phyloP scores from a whole-genome alignment of 2,329 filamentous ascomycete genomes.

The Monosporascus ibericus region DNA sequence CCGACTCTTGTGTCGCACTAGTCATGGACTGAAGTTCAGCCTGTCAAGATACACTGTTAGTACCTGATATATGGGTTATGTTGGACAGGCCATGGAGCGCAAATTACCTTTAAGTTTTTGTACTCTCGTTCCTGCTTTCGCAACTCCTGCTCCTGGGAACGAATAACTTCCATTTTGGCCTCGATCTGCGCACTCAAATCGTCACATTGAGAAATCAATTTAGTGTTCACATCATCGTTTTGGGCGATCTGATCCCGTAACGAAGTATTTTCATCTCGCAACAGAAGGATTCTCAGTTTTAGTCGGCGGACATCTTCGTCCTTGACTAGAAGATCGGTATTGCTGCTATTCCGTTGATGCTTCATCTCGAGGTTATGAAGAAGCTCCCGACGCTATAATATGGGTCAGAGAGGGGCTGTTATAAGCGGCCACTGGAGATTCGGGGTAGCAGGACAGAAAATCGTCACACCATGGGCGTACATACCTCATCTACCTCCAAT shows the following conservation, averaged over 20 bases:
- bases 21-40: slow-evolving; percentile 66
- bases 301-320: slow-evolving; percentile 69
- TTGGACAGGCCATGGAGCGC: neutral
- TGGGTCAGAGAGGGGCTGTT: neutral
- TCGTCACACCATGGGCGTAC: neutral
- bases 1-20: slow-evolving; percentile 60
- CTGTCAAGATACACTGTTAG: slow-evolving; percentile 35
- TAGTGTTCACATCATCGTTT: slow-evolving; percentile 19
- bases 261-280: slow-evolving; percentile 67
- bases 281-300: slow-evolving; percentile 61
- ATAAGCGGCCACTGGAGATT: neutral
- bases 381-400: slow-evolving; percentile 35
- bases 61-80: neutral
- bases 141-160: slow-evolving; percentile 40
- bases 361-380: slow-evolving; percentile 60
- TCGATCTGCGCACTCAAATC: slow-evolving; percentile 37
- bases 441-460: neutral
- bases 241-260: slow-evolving; percentile 56
- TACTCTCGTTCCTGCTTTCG: slow-evolving; percentile 44
- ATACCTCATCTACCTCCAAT: slow-evolving; percentile 33
- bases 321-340: slow-evolving; percentile 62
- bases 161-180: slow-evolving; percentile 34
- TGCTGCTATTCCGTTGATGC: slow-evolving; percentile 59
- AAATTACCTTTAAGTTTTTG: slow-evolving; percentile 38
- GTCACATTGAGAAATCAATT: slow-evolving; percentile 33